Base-by-base conservation (phyloP, 2,329 filamentous ascomycete species). In the Beauveria sp. region DNA sequence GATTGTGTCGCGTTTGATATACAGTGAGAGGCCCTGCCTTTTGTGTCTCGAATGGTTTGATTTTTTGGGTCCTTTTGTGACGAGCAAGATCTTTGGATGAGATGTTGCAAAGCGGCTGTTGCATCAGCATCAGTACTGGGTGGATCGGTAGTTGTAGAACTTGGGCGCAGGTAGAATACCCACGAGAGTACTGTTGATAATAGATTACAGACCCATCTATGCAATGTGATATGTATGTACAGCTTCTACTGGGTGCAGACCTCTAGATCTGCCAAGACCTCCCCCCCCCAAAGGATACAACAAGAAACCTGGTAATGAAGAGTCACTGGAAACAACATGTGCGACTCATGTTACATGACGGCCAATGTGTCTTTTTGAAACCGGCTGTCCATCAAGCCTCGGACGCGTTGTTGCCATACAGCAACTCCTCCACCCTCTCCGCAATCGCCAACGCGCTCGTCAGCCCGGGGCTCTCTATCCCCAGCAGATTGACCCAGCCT, bases 391-490 rank as follows among this genome's bases (percentile, higher is more conserved):
- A 48, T 41, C 22, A 30, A n/a, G 26, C 12, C 4, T 28, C n/a
- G 18, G 50, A 52, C 55, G 34, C 50, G 46, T 43, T 60, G 4
- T 43, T 61, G 3, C 72, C 72, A 61, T 85, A 83, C 58, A 85
- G 63, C 55, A 85, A 65, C 55, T 71, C 69, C 48, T 76, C 72
- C 0, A 96, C 92, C 78, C 84, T 82, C 70, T 96, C 90, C 3
- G 81, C 92, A 73, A 97, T 93, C 2, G 92, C 92, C 76, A 97
- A 75, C 67, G 83, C 85, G 72, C 90, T 94, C 52, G 93, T 97
- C 72, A 97, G 75, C 5, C 93, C 93, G 0, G 93, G 93, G 73
- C 91, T 96, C 78, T 97, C 93, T 67, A 97, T 97, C 0, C 92
- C 93, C 67, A 97, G 70, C 66, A 97, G 71, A 77, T 97, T 97